These are phyloP conservation scores for Nannochloris sp. DNA, from an alignment of 139 green algal species.

Conservation along the genomic window DNA sequence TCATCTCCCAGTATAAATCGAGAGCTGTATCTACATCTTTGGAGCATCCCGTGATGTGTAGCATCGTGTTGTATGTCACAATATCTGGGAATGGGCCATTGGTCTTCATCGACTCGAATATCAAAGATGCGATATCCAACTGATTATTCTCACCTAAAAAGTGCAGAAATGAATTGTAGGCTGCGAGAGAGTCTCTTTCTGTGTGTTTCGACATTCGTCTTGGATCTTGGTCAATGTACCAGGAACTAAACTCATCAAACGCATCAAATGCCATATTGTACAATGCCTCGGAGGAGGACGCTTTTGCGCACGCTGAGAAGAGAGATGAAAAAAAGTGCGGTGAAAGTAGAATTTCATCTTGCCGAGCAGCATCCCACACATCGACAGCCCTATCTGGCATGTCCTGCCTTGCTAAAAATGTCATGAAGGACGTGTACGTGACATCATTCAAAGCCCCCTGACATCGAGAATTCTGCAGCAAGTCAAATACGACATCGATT, in stretches of 20 bases:
- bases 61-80: conserved; percentile 42
- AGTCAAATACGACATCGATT: conserved; percentile 29
- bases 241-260: conserved; percentile 13
- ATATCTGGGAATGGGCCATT: conserved; percentile 38
- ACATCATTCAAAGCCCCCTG: conserved; percentile 6
- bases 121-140: conserved; percentile 15
- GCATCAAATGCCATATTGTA: conserved; percentile 17
- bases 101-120: conserved; percentile 23
- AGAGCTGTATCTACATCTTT: conserved; percentile 18
- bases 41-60: conserved; percentile 21
- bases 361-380: conserved; percentile 33
- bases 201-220: background rate
- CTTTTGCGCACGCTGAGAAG: conserved; percentile 28
- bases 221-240: conserved; percentile 9
- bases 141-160: conserved; percentile 18
- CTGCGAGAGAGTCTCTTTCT: conserved; percentile 16
- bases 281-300: conserved; percentile 24
- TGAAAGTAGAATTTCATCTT: conserved; percentile 22
- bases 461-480: conserved; percentile 12
- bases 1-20: conserved; percentile 22
- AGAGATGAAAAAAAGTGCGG: conserved; percentile 35
- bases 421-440: conserved; percentile 27
- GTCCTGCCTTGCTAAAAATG: conserved; percentile 20
- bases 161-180: conserved; percentile 46
- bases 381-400: conserved; percentile 30